Base-by-base conservation (phyloP, 495 filamentous ascomycete genomes). In the Bacidia rubella region DNA sequence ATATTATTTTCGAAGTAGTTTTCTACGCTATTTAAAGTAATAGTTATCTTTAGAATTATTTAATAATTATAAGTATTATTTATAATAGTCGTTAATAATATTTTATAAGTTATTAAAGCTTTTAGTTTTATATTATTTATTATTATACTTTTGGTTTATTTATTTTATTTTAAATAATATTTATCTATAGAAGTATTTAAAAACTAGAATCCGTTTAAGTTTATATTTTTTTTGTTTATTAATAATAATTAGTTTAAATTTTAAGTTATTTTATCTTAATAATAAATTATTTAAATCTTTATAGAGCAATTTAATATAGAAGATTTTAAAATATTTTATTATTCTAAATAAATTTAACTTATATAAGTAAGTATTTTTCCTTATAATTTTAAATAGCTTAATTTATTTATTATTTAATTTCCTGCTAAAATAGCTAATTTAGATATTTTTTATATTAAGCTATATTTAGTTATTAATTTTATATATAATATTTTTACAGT, bases 11-110 rank as follows among this genome's bases (percentile, higher is more conserved):
- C n/a, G n/a, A 49, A n/a, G 42, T 46, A n/a, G 11, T n/a, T 10
- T 46, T 10, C 10, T 46, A 46, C 9, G 20, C 10, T 9, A n/a
- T 46, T 9, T 46, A 46, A n/a, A 46, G 20, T 22, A 22, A 10
- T 10, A 46, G 9, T 10, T 24, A 25, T 7, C 23, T 21, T 29
- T 49, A 26, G 25, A 49, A 5, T 15, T 22, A 49, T 9, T 49
- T 49, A 49, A 44, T 9, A 44, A 19, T 44, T 44, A 9, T 44
- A 44, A 44, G 19, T 44, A 44, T 9, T 44, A 44, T n/a, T n/a
- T 10, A 10, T 10, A 39, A 39, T 10, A 46, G 19, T 11, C 20
- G 20, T 46, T 46, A 11, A 12, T 11, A 22, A 12, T 20, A 10
- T 10, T 22, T 46, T 46, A 46, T 11, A 11, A 11, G 10, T 46